A percentile compares a stretch with the other conserved stretches of the same genome.
Conservation (phyloP, 2,329 filamentous ascomycete species). For the Calonectria multiphialidica region DNA sequence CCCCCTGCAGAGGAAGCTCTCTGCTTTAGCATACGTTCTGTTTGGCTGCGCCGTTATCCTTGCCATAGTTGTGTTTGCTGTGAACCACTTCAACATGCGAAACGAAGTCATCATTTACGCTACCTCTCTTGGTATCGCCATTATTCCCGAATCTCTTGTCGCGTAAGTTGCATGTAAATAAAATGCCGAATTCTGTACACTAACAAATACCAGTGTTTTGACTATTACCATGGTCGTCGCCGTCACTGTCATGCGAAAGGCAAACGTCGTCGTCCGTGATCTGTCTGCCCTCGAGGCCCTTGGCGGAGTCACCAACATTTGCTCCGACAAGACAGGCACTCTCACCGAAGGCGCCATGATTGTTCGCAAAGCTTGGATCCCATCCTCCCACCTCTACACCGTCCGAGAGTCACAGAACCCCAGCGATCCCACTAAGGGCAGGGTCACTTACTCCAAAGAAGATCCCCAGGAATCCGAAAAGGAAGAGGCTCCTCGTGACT, state of each 20-base stretch:
- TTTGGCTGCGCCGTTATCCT: slow-evolving; percentile 76
- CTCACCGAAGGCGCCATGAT: slow-evolving; percentile 79
- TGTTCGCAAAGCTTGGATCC: slow-evolving; percentile 75
- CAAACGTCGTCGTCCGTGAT: slow-evolving; percentile 74
- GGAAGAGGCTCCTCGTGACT: slow-evolving; percentile 63
- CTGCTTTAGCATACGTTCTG: slow-evolving; percentile 81
- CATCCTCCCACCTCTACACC: slow-evolving; percentile 66
- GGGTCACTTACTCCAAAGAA: slow-evolving; percentile 59
- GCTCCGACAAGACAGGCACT: slow-evolving; percentile 81
- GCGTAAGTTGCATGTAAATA: slow-evolving; percentile 56
- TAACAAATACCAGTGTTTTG: slow-evolving; percentile 60
- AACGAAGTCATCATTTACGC: slow-evolving; percentile 70
- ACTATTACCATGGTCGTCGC: slow-evolving; percentile 79
- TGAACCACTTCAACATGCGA: slow-evolving; percentile 64
- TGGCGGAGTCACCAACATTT: slow-evolving; percentile 79
- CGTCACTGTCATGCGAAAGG: slow-evolving; percentile 73
- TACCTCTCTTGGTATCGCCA: slow-evolving; percentile 70
- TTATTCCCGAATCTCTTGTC: slow-evolving; percentile 74
- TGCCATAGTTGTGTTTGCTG: slow-evolving; percentile 69
- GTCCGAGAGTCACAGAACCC: slow-evolving; percentile 73
- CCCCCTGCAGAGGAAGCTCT: slow-evolving; percentile 82
- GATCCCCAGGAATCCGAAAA: slow-evolving; percentile 47
- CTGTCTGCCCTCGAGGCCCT: slow-evolving; percentile 77
- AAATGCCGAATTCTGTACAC: not conserved
- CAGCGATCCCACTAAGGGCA: slow-evolving; percentile 70